A percentile compares a stretch with the other conserved stretches of the same genome.
phyloP scores from a whole-genome alignment of 768 basidiomycete genomes.

The Ramaria sp. region DNA sequence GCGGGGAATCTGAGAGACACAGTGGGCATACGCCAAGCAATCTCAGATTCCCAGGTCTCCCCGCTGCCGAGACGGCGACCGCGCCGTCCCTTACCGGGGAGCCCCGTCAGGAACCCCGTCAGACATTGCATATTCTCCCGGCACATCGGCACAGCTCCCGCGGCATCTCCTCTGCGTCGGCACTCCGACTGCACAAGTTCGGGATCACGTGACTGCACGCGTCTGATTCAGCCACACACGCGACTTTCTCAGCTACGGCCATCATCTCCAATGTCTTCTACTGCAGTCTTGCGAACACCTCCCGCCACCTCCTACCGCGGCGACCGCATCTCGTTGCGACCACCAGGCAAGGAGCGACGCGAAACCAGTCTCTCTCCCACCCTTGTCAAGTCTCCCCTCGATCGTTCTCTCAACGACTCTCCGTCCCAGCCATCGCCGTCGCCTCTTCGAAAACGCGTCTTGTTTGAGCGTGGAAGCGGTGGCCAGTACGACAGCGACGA shows the following conservation, averaged over 20 bases:
- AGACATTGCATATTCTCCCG: no score
- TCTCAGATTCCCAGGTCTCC: no score
- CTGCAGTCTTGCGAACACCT: slow-evolving; percentile 5
- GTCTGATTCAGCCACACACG: slow-evolving; percentile 8
- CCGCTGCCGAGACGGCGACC: no score
- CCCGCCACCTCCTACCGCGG: not conserved
- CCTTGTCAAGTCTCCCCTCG: not conserved
- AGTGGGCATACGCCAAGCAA: no score
- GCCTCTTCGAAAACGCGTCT: slow-evolving; percentile 5
- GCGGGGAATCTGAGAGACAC: no score
- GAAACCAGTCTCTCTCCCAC: not conserved
- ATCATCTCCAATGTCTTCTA: not conserved
- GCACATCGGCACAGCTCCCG: no score
- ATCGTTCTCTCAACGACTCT: not conserved
- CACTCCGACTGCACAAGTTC: not conserved
- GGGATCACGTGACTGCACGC: slow-evolving; percentile 9
- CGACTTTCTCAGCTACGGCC: not conserved
- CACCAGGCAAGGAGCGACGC: not conserved
- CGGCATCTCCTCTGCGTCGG: no score
- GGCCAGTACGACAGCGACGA: slow-evolving; percentile 6
- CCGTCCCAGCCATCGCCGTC: slow-evolving; percentile 2
- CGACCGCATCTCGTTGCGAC: not conserved
- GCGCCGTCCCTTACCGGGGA: no score
- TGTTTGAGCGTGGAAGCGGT: not conserved
- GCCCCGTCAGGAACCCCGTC: no score